These are phyloP conservation scores for Nepenthes alata DNA, from an alignment of 179 eudicot genomes.

Conservation along the genomic window DNA sequence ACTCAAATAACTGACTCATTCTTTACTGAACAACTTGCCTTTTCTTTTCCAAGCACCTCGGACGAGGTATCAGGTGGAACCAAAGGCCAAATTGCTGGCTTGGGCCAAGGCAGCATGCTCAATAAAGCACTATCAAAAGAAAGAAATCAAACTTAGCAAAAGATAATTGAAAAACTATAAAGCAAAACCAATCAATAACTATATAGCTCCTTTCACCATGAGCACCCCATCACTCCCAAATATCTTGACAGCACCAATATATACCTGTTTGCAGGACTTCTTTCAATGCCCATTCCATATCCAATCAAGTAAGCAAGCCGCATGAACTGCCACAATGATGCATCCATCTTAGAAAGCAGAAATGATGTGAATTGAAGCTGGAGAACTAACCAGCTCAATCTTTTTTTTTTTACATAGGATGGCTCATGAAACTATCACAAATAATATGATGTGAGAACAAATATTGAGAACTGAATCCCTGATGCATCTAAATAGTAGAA, in stretches of 20 bases:
- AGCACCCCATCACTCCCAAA: not conserved
- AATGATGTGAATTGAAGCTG: constrained; percentile 5
- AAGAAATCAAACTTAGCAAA: not conserved
- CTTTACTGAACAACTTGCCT: constrained; percentile 28
- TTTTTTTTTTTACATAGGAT: no score
- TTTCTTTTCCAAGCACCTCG: constrained; percentile 77
- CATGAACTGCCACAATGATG: constrained; percentile 59
- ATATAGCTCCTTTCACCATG: not conserved
- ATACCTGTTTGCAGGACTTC: constrained; percentile 95
- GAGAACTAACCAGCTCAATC: not conserved
- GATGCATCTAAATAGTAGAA: not conserved
- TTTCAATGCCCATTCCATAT: constrained; percentile 71
- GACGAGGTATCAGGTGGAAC: constrained; percentile 84
- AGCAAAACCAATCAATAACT: constrained; percentile 1
- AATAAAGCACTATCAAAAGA: constrained; percentile 62
- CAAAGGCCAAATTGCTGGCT: constrained; percentile 89
- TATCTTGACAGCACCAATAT: not conserved
- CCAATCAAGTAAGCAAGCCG: constrained; percentile 95
- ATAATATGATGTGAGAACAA: no score
- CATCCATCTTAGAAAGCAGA: constrained; percentile 2
- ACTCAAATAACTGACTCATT: not conserved
- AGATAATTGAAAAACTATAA: constrained; percentile 4
- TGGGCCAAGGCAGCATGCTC: constrained; percentile 98
- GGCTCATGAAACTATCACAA: no score
- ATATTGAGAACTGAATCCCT: no score